Base-by-base conservation (phyloP, 345 rosid species). In the Brassica juncea region DNA sequence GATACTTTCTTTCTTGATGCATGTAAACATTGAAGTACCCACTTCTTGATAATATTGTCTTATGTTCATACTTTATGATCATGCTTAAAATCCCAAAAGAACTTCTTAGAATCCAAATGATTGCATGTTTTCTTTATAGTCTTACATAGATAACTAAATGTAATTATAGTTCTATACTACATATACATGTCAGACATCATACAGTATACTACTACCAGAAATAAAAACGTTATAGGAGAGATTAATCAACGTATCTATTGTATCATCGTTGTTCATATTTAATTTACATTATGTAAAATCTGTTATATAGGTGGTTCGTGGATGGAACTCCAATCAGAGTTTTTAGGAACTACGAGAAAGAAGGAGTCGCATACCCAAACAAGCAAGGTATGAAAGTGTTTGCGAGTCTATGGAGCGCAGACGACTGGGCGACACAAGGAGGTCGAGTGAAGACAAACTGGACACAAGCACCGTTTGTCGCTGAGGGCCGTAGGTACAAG, bases 391-490 rank as follows among this genome's bases (percentile, higher is more conserved):
- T 89, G 97, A 80, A 85, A 73, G 86, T 84, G 52, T 83, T 87
- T 75, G 34, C 91, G 14, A 90, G 90, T 83, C 59, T 94, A 80
- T 90, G 96, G 94, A 84, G 86, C 79, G 98, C 91, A 11, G 97
- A 90, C 68, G 72, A 85, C 71, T 87, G 93, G 92, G 93, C 94
- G 7, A 94, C 94, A 10, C 82, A 86, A 86, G 97, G 94, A 34
- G 94, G 98, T 8, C 85, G 78, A 5, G 85, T 60, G 67, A 91
- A 91, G 81, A 89, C 83, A 12, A 86, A 91, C 80, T 89, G 92
- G 91, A 84, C 68, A 4, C 70, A 5, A 2, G 84, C 90, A 69
- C 93, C 94, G 4, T 89, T 92, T 76, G 74, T 68, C 19, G 91
- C 89, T 60, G 81, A 79, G 71, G 84, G 85, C 61, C 84, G 61